Percentiles rank a stretch among this genome's conserved stretches.
phyloP scores from a whole-genome alignment of 1,284 basidiomycete genomes.

The Ustilago vetiveriae region DNA sequence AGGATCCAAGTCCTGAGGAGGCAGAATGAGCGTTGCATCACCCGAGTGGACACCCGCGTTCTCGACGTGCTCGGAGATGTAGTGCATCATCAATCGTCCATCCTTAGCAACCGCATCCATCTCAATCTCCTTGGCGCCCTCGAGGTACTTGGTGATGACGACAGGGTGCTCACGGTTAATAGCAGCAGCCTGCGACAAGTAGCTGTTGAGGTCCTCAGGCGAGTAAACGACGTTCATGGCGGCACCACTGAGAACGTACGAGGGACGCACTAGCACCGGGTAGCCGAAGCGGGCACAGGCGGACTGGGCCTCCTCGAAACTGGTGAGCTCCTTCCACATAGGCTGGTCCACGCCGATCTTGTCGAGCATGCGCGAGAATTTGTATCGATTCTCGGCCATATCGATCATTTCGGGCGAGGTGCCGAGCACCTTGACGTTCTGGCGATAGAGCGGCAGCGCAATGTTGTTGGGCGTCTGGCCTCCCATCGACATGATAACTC shows the following conservation, averaged over 20 bases:
- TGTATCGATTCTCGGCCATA: conserved; percentile 98
- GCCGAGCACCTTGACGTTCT: conserved; percentile 97
- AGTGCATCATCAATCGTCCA: conserved; percentile 98
- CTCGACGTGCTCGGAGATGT: conserved; percentile 98
- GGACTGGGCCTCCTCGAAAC: conserved; percentile 82
- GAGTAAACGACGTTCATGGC: conserved; percentile 99
- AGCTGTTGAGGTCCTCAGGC: conserved; percentile 86
- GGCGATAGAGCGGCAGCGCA: conserved; percentile 88
- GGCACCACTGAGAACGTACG: conserved; percentile 96
- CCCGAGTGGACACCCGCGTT: conserved; percentile 98
- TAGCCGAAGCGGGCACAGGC: conserved; percentile 73
- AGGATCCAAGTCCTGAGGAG: conserved; percentile 96
- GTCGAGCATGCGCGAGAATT: conserved; percentile 96
- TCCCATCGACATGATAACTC: conserved; percentile 96
- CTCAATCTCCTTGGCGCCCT: conserved; percentile 99
- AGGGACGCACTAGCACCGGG: conserved; percentile 94
- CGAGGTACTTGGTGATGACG: conserved; percentile 98
- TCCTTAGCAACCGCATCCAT: conserved; percentile 98
- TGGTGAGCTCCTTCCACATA: conserved; percentile 93
- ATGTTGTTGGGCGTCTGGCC: conserved; percentile 99
- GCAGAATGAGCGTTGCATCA: conserved; percentile 96
- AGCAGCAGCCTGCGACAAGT: conserved; percentile 93
- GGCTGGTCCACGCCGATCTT: conserved; percentile 98
- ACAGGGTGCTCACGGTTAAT: conserved; percentile 97
- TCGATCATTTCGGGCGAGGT: conserved; percentile 99